Evolutionary conservation across 352 stramenopile genomes (phyloP).

Genomic region (Pythium insidiosum): DNA sequence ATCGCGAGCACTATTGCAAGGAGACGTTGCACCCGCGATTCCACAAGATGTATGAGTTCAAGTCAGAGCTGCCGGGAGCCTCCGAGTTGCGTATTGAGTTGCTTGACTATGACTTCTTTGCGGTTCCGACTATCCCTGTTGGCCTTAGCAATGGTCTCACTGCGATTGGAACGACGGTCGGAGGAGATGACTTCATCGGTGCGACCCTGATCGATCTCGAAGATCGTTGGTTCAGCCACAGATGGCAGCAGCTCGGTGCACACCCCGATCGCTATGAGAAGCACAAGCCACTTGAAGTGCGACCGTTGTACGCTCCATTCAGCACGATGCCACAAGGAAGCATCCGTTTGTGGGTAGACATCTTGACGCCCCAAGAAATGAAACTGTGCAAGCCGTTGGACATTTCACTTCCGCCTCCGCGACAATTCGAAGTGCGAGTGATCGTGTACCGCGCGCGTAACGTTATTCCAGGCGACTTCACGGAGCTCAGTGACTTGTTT

Average conservation of each 20-base stretch:
- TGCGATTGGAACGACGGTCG: constrained; percentile 34
- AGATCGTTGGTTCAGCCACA: constrained; percentile 87
- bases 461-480: constrained; percentile 77
- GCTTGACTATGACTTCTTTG: constrained; percentile 69
- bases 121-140: constrained; percentile 38
- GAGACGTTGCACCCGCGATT: constrained; percentile 82
- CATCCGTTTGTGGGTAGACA: constrained; percentile 86
- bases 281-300: constrained; percentile 56
- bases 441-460: constrained; percentile 90
- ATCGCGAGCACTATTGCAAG: constrained; percentile 66
- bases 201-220: constrained; percentile 91
- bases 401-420: constrained; percentile 65
- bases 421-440: constrained; percentile 87
- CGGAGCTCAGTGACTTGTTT: constrained; percentile 87
- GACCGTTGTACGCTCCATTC: constrained; percentile 60
- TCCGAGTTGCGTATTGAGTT: constrained; percentile 65
- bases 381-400: constrained; percentile 60
- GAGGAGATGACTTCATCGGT: constrained; percentile 86
- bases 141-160: constrained; percentile 46
- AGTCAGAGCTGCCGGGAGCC: constrained; percentile 74
- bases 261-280: constrained; percentile 24
- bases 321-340: constrained; percentile 63
- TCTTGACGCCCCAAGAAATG: constrained; percentile 70
- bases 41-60: constrained; percentile 89
- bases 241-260: constrained; percentile 72